A percentile compares a stretch with the other conserved stretches of the same genome.
phyloP scores from a whole-genome alignment of 2,329 filamentous ascomycete species.

The Cladophialophora yegresii region DNA sequence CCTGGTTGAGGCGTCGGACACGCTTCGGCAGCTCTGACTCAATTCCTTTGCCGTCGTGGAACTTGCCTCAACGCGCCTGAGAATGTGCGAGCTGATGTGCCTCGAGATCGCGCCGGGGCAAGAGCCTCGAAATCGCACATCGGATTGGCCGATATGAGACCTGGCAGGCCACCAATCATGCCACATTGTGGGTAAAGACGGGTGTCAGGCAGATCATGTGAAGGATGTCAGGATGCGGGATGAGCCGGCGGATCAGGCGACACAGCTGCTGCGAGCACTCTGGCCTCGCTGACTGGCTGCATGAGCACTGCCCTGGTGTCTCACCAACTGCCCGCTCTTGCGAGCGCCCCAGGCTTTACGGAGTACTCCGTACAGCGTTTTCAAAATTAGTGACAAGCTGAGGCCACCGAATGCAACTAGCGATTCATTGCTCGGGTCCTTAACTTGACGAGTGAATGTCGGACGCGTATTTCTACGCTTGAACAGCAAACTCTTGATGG shows the following conservation, averaged over 20 bases:
- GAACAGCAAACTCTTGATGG: not conserved
- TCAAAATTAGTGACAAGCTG: constrained; percentile 16
- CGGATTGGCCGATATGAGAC: not conserved
- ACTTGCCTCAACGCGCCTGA: not conserved
- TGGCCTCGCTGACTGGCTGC: not conserved
- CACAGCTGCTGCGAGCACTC: not conserved
- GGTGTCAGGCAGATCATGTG: constrained; percentile 1
- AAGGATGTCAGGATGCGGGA: not conserved
- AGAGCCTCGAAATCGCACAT: not conserved
- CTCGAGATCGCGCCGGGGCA: not conserved
- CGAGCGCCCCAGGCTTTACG: constrained; percentile 1
- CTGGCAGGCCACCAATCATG: constrained; percentile 13
- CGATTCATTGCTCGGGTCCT: not conserved
- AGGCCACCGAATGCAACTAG: constrained; percentile 1
- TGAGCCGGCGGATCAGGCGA: constrained; percentile 8
- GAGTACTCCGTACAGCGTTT: no score
- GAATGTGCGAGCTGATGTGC: not conserved
- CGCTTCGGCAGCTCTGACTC: not conserved
- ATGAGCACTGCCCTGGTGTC: constrained; percentile 13
- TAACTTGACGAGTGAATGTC: not conserved
- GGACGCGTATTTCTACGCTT: not conserved
- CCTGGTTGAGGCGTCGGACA: not conserved
- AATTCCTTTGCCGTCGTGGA: not conserved
- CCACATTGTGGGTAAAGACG: not conserved
- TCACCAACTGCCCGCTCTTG: constrained; percentile 1